phyloP scores from a whole-genome alignment of 306 rosid species.

The Malus fusca region DNA sequence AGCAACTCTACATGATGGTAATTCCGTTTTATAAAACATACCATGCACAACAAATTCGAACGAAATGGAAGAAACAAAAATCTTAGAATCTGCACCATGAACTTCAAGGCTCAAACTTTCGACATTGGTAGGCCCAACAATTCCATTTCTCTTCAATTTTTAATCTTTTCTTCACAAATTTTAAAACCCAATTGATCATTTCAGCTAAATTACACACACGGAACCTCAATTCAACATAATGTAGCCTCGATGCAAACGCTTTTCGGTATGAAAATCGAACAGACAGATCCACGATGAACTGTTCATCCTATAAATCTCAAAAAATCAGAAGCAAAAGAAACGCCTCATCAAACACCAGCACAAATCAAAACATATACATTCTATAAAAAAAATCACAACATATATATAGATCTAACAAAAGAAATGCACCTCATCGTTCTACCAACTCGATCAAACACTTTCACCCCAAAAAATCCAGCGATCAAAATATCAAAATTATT shows the following conservation, averaged over 20 bases:
- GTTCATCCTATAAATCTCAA: not conserved
- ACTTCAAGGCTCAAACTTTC: not conserved
- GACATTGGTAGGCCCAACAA: not conserved
- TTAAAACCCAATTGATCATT: not conserved
- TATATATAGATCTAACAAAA: constrained; percentile 18
- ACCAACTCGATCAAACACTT: not conserved
- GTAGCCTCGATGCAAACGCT: not conserved
- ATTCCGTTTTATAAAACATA: not conserved
- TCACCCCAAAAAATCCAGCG: not conserved
- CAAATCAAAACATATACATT: not conserved
- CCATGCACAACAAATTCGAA: constrained; percentile 1
- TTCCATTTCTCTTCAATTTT: not conserved
- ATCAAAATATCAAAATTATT: not conserved
- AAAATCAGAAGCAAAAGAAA: constrained; percentile 8
- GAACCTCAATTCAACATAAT: not conserved
- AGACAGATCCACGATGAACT: not conserved
- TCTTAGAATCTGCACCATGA: not conserved
- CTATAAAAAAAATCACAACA: too few species aligned
- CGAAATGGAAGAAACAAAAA: not conserved
- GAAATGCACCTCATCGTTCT: not conserved
- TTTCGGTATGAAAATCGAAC: not conserved
- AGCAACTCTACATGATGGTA: not conserved
- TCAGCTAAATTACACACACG: not conserved
- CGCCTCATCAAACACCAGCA: constrained; percentile 1
- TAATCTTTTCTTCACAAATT: not conserved